phyloP scores from a whole-genome alignment of 768 basidiomycete genomes.

The Roridomyces roridus region DNA sequence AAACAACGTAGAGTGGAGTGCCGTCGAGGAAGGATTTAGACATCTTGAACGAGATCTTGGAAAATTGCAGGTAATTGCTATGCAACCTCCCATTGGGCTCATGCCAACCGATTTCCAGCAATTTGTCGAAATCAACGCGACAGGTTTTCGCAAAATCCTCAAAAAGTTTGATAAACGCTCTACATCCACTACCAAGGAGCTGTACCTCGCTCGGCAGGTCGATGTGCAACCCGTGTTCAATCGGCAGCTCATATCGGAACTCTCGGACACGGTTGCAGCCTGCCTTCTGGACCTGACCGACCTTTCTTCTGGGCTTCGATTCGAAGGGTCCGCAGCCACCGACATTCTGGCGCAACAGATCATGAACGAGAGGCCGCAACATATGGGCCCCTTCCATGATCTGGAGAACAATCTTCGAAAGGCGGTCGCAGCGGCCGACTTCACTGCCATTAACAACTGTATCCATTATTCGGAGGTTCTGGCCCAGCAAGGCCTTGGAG shows the following conservation, averaged over 20 bases:
- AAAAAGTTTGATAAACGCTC: constrained; percentile 99
- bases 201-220: constrained; percentile 94
- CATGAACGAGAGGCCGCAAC: constrained; percentile 61
- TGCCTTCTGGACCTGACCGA: constrained; percentile 83
- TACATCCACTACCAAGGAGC: constrained; percentile 93
- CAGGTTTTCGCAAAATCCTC: constrained; percentile 94
- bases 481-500: constrained; percentile 57
- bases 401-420: constrained; percentile 87
- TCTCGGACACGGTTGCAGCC: constrained; percentile 90
- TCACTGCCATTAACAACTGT: constrained; percentile 68
- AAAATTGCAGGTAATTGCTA: constrained; percentile 80
- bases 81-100: constrained; percentile 25
- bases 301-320: constrained; percentile 73
- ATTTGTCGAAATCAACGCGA: constrained; percentile 97
- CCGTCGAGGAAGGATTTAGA: constrained; percentile 95
- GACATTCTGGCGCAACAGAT: constrained; percentile 80
- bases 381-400: constrained; percentile 82
- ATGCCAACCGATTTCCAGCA: constrained; percentile 57
- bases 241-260: constrained; percentile 94
- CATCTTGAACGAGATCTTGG: constrained; percentile 92
- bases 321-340: constrained; percentile 79
- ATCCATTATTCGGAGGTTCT: constrained; percentile 74
- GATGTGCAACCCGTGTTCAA: constrained; percentile 99
- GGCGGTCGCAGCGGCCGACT: constrained; percentile 70
- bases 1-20: constrained; percentile 90